These are phyloP conservation scores for Macrotyloma uniflorum DNA, from an alignment of 306 rosid genomes.

Conservation along the genomic window DNA sequence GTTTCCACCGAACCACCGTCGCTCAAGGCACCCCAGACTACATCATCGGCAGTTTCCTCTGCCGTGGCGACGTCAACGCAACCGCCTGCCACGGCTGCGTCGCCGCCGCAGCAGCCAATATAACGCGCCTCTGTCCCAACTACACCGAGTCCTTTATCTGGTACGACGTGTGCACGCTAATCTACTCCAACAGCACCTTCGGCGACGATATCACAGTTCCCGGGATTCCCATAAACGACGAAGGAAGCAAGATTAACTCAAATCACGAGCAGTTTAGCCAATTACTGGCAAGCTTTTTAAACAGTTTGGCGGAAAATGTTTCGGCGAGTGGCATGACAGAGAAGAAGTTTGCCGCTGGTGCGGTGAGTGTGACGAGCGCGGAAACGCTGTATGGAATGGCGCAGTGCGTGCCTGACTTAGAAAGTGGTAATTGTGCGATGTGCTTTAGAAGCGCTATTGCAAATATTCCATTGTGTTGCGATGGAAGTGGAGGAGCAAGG, in stretches of 20 bases:
- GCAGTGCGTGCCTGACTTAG: background rate
- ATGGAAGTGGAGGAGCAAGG: background rate
- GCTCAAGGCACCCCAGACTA: background rate
- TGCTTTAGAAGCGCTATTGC: background rate
- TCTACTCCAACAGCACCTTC: constrained; percentile 45
- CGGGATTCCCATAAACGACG: background rate
- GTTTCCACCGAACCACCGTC: constrained; percentile 28
- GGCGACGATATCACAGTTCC: background rate
- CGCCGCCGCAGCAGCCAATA: background rate
- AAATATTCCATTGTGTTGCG: background rate
- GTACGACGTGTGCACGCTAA: constrained; percentile 46
- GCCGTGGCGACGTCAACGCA: background rate
- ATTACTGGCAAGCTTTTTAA: background rate
- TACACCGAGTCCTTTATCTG: constrained; percentile 31
- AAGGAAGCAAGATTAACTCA: background rate
- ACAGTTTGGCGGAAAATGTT: background rate
- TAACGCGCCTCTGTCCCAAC: background rate
- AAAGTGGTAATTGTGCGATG: background rate
- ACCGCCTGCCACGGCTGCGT: background rate
- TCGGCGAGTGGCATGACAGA: background rate
- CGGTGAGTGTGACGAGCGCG: background rate
- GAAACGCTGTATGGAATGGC: constrained; percentile 15
- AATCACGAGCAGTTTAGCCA: background rate
- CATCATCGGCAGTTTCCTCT: background rate
- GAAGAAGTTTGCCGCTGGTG: background rate